Base-by-base conservation (phyloP, 768 basidiomycete genomes). In the Tulasnella sp. region DNA sequence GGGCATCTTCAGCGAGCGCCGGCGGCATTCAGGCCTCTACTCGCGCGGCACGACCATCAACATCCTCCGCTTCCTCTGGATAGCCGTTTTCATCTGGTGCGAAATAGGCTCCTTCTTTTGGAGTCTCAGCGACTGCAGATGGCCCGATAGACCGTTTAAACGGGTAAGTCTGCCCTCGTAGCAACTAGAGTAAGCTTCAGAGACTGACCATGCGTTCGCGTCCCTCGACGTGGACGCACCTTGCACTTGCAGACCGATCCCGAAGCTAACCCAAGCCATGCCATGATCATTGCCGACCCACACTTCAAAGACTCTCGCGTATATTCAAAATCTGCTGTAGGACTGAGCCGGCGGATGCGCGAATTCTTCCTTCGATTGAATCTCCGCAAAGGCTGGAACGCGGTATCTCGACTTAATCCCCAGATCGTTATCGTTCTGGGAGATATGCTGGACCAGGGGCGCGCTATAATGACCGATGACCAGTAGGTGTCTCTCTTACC, bases 371-470 rank as follows among this genome's bases (percentile, higher is more conserved):
- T 93, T 75, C 94, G 97, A 86, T 87, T 93, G 80, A 94, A 95
- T 84, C 86, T 97, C 79, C 89, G 93, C 71, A 97, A 95, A 85
- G 92, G 88, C 83, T 98, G 96, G 96, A 88, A 88, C 78, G 91
- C 88, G 10, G 91, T 91, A 3, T 86, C 89, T 75, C 85, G 87
- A 8, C 87, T 90, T 76, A 86, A 85, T 36, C 93, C 96, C 9
- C 90, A 97, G 83, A 89, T 86, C 19, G 89, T 97, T 6, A 86
- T 98, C 2, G 93, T 97, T 81, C 87, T 96, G 31, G 97, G 97
- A 48, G 96, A 98, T 84, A 93, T 97, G 94, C 90, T 97, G 90
- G 95, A 97, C 82, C 91, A 89, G 77, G 96, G 95, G 0, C 87
- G 94, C 76, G 87, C 88, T 38, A 86, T 86, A 31, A 93, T 93